A percentile compares a stretch with the other conserved stretches of the same genome.
These are phyloP conservation scores for Alternaria novae-zelandiae DNA, from an alignment of 2,329 filamentous ascomycete species.

Conservation along the genomic window DNA sequence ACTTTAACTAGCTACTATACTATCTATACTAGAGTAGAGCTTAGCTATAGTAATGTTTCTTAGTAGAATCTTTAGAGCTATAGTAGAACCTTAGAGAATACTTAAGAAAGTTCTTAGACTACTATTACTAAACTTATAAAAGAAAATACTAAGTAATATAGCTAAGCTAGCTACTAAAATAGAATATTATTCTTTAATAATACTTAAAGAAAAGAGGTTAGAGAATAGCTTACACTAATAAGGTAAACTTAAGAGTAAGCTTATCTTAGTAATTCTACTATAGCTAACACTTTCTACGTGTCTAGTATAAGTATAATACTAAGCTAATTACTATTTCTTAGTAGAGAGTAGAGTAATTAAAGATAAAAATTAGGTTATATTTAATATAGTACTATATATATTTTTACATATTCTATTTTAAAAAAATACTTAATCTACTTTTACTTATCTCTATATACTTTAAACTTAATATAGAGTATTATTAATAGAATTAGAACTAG, in stretches of 20 bases:
- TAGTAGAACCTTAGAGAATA: not conserved
- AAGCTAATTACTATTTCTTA: not conserved
- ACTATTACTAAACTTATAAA: not conserved
- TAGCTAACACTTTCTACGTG: not conserved
- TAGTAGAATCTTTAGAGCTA: not conserved
- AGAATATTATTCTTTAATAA: not conserved
- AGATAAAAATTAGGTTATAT: not conserved
- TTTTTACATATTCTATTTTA: not conserved
- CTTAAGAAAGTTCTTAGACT: not conserved
- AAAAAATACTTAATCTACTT: not conserved
- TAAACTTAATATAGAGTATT: not conserved
- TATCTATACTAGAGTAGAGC: not conserved
- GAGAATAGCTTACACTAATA: not conserved
- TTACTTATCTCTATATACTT: not conserved
- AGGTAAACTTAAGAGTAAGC: not conserved
- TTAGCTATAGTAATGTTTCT: not conserved
- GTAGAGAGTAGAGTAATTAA: not conserved
- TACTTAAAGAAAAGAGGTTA: not conserved
- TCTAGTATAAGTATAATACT: not conserved
- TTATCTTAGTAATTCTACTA: not conserved
- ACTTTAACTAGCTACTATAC: not conserved
- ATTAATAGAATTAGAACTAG: not conserved
- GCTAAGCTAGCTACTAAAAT: not conserved
- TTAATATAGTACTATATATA: not conserved
- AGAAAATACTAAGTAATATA: not conserved